Base-by-base conservation (phyloP, 495 filamentous ascomycete species). In the Ascobolus immersus region DNA sequence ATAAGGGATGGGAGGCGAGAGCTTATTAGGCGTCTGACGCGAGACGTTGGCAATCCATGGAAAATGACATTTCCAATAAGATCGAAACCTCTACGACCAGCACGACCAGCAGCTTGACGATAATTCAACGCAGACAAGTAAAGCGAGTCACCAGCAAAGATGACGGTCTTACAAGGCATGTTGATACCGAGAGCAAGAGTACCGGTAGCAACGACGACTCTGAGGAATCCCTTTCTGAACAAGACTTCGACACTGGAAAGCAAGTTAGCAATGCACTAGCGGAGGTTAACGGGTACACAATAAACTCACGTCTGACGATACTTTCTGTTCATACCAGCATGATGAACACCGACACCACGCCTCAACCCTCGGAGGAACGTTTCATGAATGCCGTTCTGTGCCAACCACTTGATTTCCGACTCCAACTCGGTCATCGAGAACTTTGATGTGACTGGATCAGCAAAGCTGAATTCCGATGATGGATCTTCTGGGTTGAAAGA, bases 161-260 rank as follows among this genome's bases (percentile, higher is more conserved):
- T 64, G 6, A 79, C 73, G 1, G 76, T 82, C 42, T 73, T 74
- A 44, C 75, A 79, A 14, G 76, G 76, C 76, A 79, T 81, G 38
- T 81, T 82, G 52, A 82, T 76, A 49, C 76, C 76, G 15, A 82
- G 53, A 21, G 67, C 67, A 9, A 81, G 56, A 0, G 74, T 79
- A 0, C 76, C 76, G 8, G 75, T 82, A 0, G 76, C 75, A 28
- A 81, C 62, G 7, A 79, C 65, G n/a, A 77, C 68, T 4, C 67
- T 57, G 7, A 80, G 53, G 39, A 56, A 80, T 1, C 76, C 72
- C 44, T 66, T 73, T 9, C 76, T 62, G 50, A 81, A 82, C 0
- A 80, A 53, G 43, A 73, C 69, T 44, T 77, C 71, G 10, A 73
- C 68, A 22, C 54, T 56, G 27, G n/a, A 28, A 0, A 50, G 54